Base-by-base conservation (phyloP, 768 basidiomycete genomes). In the Lactifluus pinguis region DNA sequence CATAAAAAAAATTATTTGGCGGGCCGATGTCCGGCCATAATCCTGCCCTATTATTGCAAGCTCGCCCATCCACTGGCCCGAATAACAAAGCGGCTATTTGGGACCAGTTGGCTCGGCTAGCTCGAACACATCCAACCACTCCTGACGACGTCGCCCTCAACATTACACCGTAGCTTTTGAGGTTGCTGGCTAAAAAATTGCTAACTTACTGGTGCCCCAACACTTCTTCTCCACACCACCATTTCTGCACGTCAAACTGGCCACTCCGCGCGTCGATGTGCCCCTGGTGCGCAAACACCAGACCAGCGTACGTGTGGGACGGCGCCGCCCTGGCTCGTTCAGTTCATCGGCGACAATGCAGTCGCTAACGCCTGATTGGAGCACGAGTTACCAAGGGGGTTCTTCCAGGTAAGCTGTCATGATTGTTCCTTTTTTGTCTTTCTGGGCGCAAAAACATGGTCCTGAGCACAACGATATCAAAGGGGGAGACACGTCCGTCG, bases 331-430 rank as follows among this genome's bases (percentile, higher is more conserved):
- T 4, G 69, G 65, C 44, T 67, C 71, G 32, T 61, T 70, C 61
- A 66, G 66, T 32, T 57, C 67, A 30, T 60, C 45, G 42, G 55
- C 55, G 49, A 41, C 60, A 17, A 69, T 25, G 62, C 70, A 32
- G 25, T 64, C 66, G 44, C 71, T 73, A 59, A 72, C 72, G 61
- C 68, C 83, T 66, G 89, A 85, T 66, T 83, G 89, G 84, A 92
- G 88, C 68, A 91, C 89, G 13, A 92, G 89, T 66, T 92, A 92
- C 73, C 86, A 90, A 60, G 90, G 85, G 32, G 90, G 90, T 49
- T 89, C 89, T 38, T 91, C 89, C 10, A 83, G 86, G 88, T 87
- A 67, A 63, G 80, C 29, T 25, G 9, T 42, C 38, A 17, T 21
- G 7, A 4, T 11, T 0, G 53, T 15, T 14, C 49, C 13, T 42